Evolutionary conservation across 805 yeast species (phyloP).

Genomic region (Lachancea kluyveri): DNA sequence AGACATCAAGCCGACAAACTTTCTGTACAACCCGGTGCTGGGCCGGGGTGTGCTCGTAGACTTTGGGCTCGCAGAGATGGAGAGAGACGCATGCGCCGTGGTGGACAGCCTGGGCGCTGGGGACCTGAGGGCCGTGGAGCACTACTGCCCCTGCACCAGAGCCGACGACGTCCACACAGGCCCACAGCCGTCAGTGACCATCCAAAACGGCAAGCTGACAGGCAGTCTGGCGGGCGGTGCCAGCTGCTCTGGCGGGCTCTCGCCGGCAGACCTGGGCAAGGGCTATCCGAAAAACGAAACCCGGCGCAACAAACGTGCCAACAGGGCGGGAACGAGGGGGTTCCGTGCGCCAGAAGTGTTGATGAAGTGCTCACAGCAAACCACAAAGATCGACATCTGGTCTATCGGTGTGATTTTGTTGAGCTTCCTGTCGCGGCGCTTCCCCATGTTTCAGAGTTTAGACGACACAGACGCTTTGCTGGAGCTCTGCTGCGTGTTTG

Average conservation of each 20-base stretch:
- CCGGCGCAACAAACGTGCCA: conserved; percentile 86
- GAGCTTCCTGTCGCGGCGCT: conserved; percentile 69
- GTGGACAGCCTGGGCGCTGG: conserved; percentile 2
- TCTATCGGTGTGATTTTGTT: conserved; percentile 85
- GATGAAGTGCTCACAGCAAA: conserved; percentile 78
- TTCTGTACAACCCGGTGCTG: conserved; percentile 56
- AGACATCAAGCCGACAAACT: conserved; percentile 83
- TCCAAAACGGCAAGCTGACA: conserved; percentile 28
- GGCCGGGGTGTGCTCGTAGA: conserved; percentile 84
- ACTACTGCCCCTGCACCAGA: conserved; percentile 50
- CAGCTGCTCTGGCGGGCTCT: conserved; percentile 29
- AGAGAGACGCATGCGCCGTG: conserved; percentile 53
- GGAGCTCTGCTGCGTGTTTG: conserved; percentile 79
- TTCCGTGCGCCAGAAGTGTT: conserved; percentile 92
- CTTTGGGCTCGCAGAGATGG: conserved; percentile 79
- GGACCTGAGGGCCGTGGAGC: conserved; percentile 13
- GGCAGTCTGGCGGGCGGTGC: conserved; percentile 1
- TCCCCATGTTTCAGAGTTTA: conserved; percentile 89
- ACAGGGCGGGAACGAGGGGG: conserved; percentile 95
- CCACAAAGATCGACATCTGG: conserved; percentile 83
- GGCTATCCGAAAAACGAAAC: conserved; percentile 86
- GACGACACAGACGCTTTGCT: conserved; percentile 90
- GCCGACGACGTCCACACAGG: conserved; percentile 8
- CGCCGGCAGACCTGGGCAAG: conserved; percentile 34
- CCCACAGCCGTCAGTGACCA: conserved; percentile 22